Base-by-base conservation (phyloP, 495 filamentous ascomycete genomes). In the Penicillium cosmopolitanum region DNA sequence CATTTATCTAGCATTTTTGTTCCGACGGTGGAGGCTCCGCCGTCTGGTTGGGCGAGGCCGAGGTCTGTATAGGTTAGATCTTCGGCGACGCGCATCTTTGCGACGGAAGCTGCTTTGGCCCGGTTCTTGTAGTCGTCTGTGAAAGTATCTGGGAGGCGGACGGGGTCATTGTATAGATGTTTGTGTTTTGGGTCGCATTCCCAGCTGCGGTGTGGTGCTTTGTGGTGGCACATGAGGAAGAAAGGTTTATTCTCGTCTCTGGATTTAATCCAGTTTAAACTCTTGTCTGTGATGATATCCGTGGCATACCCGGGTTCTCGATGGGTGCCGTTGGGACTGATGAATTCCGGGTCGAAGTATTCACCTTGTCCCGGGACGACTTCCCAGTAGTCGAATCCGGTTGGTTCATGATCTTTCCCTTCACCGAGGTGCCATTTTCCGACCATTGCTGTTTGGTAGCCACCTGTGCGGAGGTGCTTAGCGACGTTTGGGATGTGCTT, bases 151-250 rank as follows among this genome's bases (percentile, higher is more conserved):
- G 76, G 76, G 1, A 79, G 56, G 13, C 56, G 58, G 44, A 79
- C 64, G 0, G 66, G 69, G 15, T 77, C 71, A 13, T 64, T 69
- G 54, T 78, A 80, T 3, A 80, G 60, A 42, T 73, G 44, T 50
- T 71, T 70, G 47, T 80, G 74, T 57, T 75, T 74, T 2, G 57
- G 56, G 25, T 78, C 56, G 51, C 65, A 80, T 56, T 80, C 77
- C 77, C 76, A 80, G 51, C 66, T 70, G 21, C 76, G 67, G 51
- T 80, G 77, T 11, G 77, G 77, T 4, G 77, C 77, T 50, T 80
- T 80, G 50, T 80, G 77, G 40, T 80, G 77, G 52, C 75, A 80
- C 77, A 80, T 80, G n/a, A 77, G 47, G 55, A 80, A 80, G 63
- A 80, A 80, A 2, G 77, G 77, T 61, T 71, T 72, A 1, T 56